Percentiles rank a stretch among this genome's conserved stretches.
Evolutionary conservation across 2,329 filamentous ascomycete genomes (phyloP).

Genomic region (Exophiala calicioides): DNA sequence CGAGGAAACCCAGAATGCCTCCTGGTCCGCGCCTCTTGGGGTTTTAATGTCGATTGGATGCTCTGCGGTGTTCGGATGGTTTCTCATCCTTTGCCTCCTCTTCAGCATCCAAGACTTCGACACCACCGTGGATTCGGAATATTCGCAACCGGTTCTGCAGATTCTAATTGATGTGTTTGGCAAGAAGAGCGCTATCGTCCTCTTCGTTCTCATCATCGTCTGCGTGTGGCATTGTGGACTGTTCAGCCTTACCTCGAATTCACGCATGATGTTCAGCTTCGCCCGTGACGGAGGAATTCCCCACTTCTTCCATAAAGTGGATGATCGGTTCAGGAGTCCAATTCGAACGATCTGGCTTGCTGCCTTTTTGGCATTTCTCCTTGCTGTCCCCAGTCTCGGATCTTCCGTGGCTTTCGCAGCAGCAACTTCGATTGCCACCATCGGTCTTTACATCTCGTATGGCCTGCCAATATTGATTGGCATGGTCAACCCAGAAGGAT

Average conservation of each 20-base stretch:
- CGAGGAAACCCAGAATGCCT: slow-evolving; percentile 59
- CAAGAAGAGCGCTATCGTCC: slow-evolving; percentile 55
- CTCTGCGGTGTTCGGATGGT: slow-evolving; percentile 60
- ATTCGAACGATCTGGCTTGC: slow-evolving; percentile 56
- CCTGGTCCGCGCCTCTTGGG: slow-evolving; percentile 60
- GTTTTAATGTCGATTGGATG: slow-evolving; percentile 59
- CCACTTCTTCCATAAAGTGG: slow-evolving; percentile 57
- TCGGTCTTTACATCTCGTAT: slow-evolving; percentile 61
- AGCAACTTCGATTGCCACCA: slow-evolving; percentile 61
- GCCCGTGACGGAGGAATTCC: slow-evolving; percentile 65
- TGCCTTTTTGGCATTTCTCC: slow-evolving; percentile 55
- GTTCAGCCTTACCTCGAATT: slow-evolving; percentile 62
- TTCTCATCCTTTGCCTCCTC: slow-evolving; percentile 58
- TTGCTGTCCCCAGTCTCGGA: slow-evolving; percentile 58
- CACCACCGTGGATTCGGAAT: slow-evolving; percentile 46
- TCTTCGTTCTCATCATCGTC: slow-evolving; percentile 59
- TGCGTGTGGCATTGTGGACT: slow-evolving; percentile 64
- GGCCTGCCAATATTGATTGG: slow-evolving; percentile 59
- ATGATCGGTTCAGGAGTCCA: slow-evolving; percentile 52
- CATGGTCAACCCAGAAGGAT: slow-evolving; percentile 53
- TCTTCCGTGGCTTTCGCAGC: slow-evolving; percentile 58
- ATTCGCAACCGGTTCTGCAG: slow-evolving; percentile 58
- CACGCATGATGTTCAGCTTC: slow-evolving; percentile 69
- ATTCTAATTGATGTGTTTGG: slow-evolving; percentile 61
- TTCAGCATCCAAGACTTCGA: slow-evolving; percentile 62